A percentile compares a stretch with the other conserved stretches of the same genome.
Conservation (phyloP, 345 rosid species). For the Adansonia digitata region DNA sequence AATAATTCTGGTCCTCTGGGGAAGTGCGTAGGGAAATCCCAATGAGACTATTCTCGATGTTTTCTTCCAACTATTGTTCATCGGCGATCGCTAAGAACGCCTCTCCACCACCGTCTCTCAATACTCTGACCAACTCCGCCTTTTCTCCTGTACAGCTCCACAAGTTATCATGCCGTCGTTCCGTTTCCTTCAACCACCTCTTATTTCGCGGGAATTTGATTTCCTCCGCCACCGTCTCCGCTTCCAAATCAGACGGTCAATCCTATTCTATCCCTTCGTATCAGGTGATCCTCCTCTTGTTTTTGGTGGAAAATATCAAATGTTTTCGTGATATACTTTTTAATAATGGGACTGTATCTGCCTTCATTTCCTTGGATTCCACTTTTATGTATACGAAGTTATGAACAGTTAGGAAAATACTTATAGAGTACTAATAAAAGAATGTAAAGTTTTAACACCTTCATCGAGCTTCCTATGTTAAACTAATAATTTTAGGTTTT, state of each 20-base stretch:
- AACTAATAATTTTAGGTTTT: background rate
- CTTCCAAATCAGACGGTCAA: conserved; percentile 25
- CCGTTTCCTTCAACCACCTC: conserved; percentile 14
- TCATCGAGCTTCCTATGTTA: background rate
- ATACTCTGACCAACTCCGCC: background rate
- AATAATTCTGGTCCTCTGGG: too few relatives aligned
- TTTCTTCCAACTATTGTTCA: background rate
- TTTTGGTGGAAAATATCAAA: background rate
- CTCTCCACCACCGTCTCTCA: background rate
- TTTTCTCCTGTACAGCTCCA: conserved; percentile 6
- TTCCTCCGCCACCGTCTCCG: conserved; percentile 16
- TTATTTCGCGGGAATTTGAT: conserved; percentile 4
- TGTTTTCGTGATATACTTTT: background rate
- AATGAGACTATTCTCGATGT: background rate
- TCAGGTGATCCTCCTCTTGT: conserved; percentile 26
- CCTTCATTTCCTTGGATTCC: background rate
- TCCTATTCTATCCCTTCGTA: conserved; percentile 16
- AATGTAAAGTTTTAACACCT: background rate
- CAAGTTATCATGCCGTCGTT: conserved; percentile 1
- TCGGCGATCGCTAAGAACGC: background rate
- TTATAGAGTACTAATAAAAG: background rate
- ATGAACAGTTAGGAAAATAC: background rate
- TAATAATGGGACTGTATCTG: background rate
- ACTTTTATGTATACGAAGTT: background rate
- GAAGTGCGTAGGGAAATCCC: background rate